Conservation (phyloP, 1,139 yeast species). For the Hansenula sp. region DNA sequence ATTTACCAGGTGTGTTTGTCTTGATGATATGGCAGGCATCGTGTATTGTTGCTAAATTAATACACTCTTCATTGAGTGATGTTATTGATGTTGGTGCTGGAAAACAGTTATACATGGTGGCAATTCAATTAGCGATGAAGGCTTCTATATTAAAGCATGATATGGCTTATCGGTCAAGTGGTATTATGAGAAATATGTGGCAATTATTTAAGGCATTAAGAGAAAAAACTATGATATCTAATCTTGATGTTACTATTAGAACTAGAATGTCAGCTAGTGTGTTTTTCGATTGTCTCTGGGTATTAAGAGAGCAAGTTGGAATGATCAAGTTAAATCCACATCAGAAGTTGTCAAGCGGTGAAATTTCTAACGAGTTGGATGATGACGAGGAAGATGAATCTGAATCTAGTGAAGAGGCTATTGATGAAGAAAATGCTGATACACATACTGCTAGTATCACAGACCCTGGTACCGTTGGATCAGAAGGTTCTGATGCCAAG, state of each 20-base stretch:
- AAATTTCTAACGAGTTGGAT: slow-evolving; percentile 20
- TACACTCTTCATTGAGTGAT: slow-evolving; percentile 66
- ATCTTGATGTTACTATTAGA: slow-evolving; percentile 51
- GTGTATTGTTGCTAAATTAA: slow-evolving; percentile 72
- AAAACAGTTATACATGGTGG: slow-evolving; percentile 62
- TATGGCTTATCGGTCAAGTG: slow-evolving; percentile 87
- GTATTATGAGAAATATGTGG: slow-evolving; percentile 94
- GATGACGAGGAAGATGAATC: slow-evolving; percentile 15
- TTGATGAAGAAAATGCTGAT: slow-evolving; percentile 2
- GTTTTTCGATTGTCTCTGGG: slow-evolving; percentile 84
- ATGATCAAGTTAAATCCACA: slow-evolving; percentile 56
- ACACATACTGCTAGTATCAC: not conserved
- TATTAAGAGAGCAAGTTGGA: slow-evolving; percentile 81
- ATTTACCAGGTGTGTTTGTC: slow-evolving; percentile 79
- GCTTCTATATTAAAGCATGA: slow-evolving; percentile 90
- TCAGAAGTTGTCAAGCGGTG: slow-evolving; percentile 22
- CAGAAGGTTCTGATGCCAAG: slow-evolving; percentile 17
- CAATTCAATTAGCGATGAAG: slow-evolving; percentile 64
- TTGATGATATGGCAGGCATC: slow-evolving; percentile 90
- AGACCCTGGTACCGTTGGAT: slow-evolving; percentile 18
- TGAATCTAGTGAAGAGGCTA: slow-evolving; percentile 17
- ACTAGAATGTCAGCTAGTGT: slow-evolving; percentile 91
- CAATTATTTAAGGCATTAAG: slow-evolving; percentile 49
- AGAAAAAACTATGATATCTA: slow-evolving; percentile 24
- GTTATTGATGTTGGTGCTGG: slow-evolving; percentile 72